Base-by-base conservation (phyloP, 2,329 filamentous ascomycete species). In the Alternaria incomplexa region DNA sequence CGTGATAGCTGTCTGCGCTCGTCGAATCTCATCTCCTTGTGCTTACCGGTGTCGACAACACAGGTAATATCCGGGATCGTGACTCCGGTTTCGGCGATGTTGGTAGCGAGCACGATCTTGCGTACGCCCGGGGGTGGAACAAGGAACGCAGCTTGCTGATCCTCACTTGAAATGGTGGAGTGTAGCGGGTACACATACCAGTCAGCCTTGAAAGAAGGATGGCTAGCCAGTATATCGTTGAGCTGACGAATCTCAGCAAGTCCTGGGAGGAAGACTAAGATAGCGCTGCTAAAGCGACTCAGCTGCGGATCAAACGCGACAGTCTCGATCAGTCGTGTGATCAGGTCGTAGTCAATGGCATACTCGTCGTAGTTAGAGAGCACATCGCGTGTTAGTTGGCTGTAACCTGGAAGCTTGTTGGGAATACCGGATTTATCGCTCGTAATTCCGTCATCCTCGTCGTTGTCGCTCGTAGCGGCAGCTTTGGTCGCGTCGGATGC, bases 1-100 rank as follows among this genome's bases (percentile, higher is more conserved):
- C 93, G 88, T 1, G 95, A 98, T 32, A 99, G 85, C 75, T 99
- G 96, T 60, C 93, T 87, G 58, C 92, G 89, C 81, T 99, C 96
- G 75, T 99, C 95, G 72, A 97, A 98, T 26, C 95, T 84, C 95
- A 97, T 97, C 80, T 97, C 95, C 69, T 96, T 93, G 80, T 98
- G 95, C 80, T 97, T 98, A 60, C 96, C 96, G 1, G 93, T 94
- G 79, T 99, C 96, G 62, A 99, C 91, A 48, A 99, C 96, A 72
- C 94, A 97, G 0, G 96, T 98, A 28, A 99, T 93, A 77, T 99
- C 96, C 1, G 96, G 96, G 68, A 99, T 99, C 0, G 96, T 99
- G 75, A 99, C 97, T 83, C 96, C 96, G 1, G 96, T 99, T 79
- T 99, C 96, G 5, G 96, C 96, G 78, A 99, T 99, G 76, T 99